Base-by-base conservation (phyloP, 345 rosid genomes). In the Diplotaxis tenuifolia region DNA sequence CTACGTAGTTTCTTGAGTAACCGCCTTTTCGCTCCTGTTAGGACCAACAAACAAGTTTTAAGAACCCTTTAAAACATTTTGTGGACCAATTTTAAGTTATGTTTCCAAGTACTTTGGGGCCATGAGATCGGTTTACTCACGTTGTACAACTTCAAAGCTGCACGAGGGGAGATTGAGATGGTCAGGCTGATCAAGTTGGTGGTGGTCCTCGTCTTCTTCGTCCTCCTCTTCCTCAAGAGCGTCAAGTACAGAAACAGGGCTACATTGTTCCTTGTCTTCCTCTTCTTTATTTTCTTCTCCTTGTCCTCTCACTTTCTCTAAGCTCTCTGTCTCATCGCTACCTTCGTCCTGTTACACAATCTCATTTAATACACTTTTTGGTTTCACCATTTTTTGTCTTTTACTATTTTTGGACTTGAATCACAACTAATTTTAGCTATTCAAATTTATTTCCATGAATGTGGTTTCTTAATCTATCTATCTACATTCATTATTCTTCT, bases 241-340 rank as follows among this genome's bases (percentile, higher is more conserved):
- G 49, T 95, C 99, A 79, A 95, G 82, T 28, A 89, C 89, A 38
- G 96, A 95, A 70, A 92, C 93, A 29, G 99, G 99, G 72, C 99
- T 95, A 68, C 89, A 84, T 67, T 95, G 99, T 56, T 95, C 96
- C 61, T 86, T 86, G 29, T 89, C 96, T 74, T 89, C 94, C 62
- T 89, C 96, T 34, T 88, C 89, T 62, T 83, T 83, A 68, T 62
- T 60, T 62, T 56, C 70, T 63, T 76, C 75, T 63, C 34, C 60
- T 34, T 80, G 83, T 72, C 82, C 77, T 70, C 70, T 78, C 72
- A 72, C 76, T 78, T 71, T 72, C 70, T 72, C 81, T 60, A 78
- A 60, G 52, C 68, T 80, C 78, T 83, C 87, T 1, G 78, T 81
- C 52, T 83, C 85, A 58, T 79, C 65, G 62, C 79, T 71, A 70